These are phyloP conservation scores for Euptelea pleiosperma DNA, from an alignment of 164 flowering plant genomes.

Conservation along the genomic window DNA sequence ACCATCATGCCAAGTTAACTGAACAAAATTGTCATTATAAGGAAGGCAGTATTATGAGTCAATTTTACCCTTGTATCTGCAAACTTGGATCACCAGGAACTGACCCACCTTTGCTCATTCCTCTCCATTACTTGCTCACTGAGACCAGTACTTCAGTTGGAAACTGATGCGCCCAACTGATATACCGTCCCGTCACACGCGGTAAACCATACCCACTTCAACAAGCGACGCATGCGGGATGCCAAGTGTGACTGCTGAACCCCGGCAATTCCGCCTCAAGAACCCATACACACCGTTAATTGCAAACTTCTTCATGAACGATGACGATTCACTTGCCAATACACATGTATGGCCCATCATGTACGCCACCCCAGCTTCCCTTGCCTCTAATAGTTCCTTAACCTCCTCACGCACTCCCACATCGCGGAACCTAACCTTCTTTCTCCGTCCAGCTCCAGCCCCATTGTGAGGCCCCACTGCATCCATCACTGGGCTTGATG, in stretches of 20 bases:
- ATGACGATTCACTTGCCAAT: slow-evolving; percentile 38
- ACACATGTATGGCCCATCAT: slow-evolving; percentile 55
- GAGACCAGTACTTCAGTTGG: too few relatives aligned
- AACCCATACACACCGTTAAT: slow-evolving; percentile 48
- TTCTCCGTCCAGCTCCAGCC: slow-evolving; percentile 14
- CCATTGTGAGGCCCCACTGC: slow-evolving; percentile 8
- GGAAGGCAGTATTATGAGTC: too few relatives aligned
- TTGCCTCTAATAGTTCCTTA: slow-evolving; percentile 36
- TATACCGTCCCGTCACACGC: slow-evolving; percentile 29
- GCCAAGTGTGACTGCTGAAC: slow-evolving; percentile 42
- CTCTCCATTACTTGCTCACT: too few relatives aligned
- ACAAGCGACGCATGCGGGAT: slow-evolving; percentile 51
- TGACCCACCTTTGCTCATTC: too few relatives aligned
- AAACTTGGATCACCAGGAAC: too few relatives aligned
- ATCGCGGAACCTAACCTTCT: slow-evolving; percentile 24
- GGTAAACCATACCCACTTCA: slow-evolving; percentile 63
- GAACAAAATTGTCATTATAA: too few relatives aligned
- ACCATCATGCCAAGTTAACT: too few relatives aligned
- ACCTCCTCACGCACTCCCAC: slow-evolving; percentile 30
- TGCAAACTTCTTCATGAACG: slow-evolving; percentile 40
- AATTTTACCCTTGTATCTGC: too few relatives aligned
- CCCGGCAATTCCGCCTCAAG: slow-evolving; percentile 47
- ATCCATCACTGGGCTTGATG: slow-evolving; percentile 10
- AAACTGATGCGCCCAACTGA: not conserved
- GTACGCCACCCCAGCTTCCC: slow-evolving; percentile 54